Evolutionary conservation across 108 stramenopile species (phyloP), one percentile per base, ranked within the genome.

Genomic region (Skeletonema menzelii): DNA sequence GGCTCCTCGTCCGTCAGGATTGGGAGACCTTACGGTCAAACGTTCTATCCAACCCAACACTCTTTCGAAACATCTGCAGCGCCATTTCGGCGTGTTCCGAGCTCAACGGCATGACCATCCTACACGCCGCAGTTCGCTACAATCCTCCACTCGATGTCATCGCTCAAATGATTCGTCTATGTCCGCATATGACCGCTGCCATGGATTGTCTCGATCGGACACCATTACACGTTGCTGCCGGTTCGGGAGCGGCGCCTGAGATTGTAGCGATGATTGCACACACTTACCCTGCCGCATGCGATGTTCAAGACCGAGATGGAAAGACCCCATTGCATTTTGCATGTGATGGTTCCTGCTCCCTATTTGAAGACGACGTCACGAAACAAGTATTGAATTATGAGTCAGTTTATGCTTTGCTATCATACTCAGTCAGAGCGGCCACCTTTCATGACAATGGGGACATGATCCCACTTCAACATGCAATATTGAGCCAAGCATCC

Each of bases 61-160:
- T 31, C 30, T 31, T 31, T 5, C 30, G 30, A 31, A 31, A 31
- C 30, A 31, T 31, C 5, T 4, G 5, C 30, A 31, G 59, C 28
- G 27, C 27, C 31, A 56, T 56, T 2, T 14, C 13, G 22, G 55
- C 22, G 0, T 56, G 55, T n/a, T n/a, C 55, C 17, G n/a, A 59
- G 31, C 27, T 59, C n/a, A 59, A 59, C 24, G 59, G 27, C 19
- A 59, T 59, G 59, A 59, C 24, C 59, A n/a, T 59, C 5, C 59
- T 59, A 3, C 59, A 59, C 26, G 59, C 59, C 15, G 27, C 27
- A 6, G 26, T 59, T 59, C 59, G 59, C 31, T 59, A 26, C 31
- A 31, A 59, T 59, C 59, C 59, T 59, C 59, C 59, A 27, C 59
- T 59, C 30, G 24, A 59, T 15, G 31, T 59, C n/a, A 31, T 59